Base-by-base conservation (phyloP, 2,329 filamentous ascomycete genomes). In the Xylaria sp. region DNA sequence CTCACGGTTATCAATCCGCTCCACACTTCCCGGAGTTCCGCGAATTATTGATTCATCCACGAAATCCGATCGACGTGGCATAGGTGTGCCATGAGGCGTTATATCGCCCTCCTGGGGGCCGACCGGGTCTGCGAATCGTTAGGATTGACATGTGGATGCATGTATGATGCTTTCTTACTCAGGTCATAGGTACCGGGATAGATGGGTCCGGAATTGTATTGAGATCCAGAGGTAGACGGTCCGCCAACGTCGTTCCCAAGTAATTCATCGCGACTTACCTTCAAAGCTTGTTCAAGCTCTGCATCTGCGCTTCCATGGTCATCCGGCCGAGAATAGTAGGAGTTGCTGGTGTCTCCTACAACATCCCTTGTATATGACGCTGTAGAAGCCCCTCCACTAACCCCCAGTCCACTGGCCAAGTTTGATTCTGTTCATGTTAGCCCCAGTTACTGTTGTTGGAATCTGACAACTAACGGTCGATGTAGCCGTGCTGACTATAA, bases 1-100 rank as follows among this genome's bases (percentile, higher is more conserved):
- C 75, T 66, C 69, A 77, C 75, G 69, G 53, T 56, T 59, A 57
- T 77, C 75, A 54, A 70, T 48, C 27, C 63, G 45, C 66, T 75
- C 75, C 47, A 69, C 69, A 17, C 21, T 71, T 27, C 72, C 75
- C n/a, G 69, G 71, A 4, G 75, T 75, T 9, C 75, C 74, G 48
- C 70, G 71, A 56, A 76, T 77, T 36, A 68, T 9, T n/a, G 61
- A 32, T 30, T 45, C 69, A 64, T 66, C 70, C 64, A n/a, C 54
- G 34, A 45, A 70, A 71, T 24, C 64, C 47, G 36, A 61, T 19
- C 17, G 67, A 6, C 32, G 34, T 19, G 65, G 56, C 34, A 61
- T 24, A 1, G 71, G 66, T n/a, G 71, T 71, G 47, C 70, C 68
- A 30, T 71, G 71, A 36, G 71, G 71, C 1, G 73, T 74, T 63